These are phyloP conservation scores for Castanea mollissima DNA, from an alignment of 306 rosid genomes.

Conservation along the genomic window DNA sequence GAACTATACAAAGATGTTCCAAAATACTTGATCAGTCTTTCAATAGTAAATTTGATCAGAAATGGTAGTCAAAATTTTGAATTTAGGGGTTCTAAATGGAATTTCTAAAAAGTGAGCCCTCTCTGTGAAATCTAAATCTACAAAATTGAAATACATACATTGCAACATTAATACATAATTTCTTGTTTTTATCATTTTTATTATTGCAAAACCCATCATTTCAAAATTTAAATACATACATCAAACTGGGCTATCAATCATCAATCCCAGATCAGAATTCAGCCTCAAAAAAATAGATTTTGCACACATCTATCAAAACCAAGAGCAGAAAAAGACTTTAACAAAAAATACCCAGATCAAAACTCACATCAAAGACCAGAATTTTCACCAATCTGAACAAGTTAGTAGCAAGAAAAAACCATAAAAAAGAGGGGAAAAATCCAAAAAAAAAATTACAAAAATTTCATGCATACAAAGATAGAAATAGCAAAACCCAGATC, in stretches of 20 bases:
- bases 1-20: background rate
- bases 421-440: background rate
- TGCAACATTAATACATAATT: background rate
- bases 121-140: background rate
- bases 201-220: background rate
- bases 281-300: background rate
- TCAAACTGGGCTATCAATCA: background rate
- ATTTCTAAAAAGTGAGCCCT: background rate
- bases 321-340: background rate
- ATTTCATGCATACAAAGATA: background rate
- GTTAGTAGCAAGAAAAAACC: background rate
- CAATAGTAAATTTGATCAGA: background rate
- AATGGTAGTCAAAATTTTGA: background rate
- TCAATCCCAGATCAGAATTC: slow-evolving; percentile 22
- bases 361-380: background rate
- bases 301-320: background rate
- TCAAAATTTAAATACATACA: background rate
- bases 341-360: background rate
- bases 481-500: slow-evolving; percentile 27
- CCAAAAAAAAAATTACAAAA: background rate
- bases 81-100: background rate
- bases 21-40: background rate
- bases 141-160: background rate
- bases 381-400: background rate
- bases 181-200: background rate